Percentiles rank a stretch among this genome's conserved stretches.
Conservation (phyloP, 345 rosid genomes). For the Heritiera littoralis region DNA sequence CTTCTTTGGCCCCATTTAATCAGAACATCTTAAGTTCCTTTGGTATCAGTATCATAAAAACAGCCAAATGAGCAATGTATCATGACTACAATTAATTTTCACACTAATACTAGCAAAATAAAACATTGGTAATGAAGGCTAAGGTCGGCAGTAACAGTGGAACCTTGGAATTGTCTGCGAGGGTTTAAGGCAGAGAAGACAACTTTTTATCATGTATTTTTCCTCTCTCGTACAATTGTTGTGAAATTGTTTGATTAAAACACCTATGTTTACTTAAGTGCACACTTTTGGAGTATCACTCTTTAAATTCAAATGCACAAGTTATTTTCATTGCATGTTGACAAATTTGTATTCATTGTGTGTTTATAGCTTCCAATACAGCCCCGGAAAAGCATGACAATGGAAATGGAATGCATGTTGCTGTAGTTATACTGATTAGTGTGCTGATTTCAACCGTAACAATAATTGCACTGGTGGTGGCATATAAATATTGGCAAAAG, state of each 20-base stretch:
- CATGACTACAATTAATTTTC: background rate
- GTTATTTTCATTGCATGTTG: background rate
- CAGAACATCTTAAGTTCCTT: background rate
- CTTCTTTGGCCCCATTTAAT: background rate
- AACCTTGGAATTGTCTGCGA: background rate
- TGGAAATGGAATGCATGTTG: constrained; percentile 42
- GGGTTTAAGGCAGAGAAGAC: background rate
- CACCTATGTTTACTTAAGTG: background rate
- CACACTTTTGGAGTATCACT: background rate
- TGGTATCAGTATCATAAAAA: background rate
- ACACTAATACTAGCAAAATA: background rate
- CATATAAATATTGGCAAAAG: constrained; percentile 64
- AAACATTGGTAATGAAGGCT: background rate
- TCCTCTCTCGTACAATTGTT: background rate
- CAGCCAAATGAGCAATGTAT: background rate
- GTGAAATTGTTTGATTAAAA: background rate
- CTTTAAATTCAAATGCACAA: background rate
- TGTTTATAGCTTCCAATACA: constrained; percentile 39
- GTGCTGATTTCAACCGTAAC: constrained; percentile 38
- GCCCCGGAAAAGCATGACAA: constrained; percentile 26
- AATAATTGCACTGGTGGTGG: constrained; percentile 38
- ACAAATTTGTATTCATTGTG: background rate
- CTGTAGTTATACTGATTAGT: constrained; percentile 45
- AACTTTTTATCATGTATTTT: background rate
- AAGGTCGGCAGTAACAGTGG: too few relatives aligned